Conservation (phyloP, 2,329 filamentous ascomycete species). For the Fusarium longipes region DNA sequence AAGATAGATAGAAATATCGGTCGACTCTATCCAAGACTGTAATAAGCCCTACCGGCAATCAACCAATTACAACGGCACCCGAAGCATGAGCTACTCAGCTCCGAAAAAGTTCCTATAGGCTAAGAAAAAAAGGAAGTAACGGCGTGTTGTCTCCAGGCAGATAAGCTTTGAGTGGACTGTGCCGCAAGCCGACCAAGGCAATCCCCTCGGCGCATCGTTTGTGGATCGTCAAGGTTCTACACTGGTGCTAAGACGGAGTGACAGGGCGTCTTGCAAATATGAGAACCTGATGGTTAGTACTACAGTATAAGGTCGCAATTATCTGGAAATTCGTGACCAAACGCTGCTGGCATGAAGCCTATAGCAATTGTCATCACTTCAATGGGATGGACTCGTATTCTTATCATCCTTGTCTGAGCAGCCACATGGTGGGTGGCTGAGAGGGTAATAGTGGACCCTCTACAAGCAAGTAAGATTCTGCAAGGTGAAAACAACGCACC, state of each 20-base stretch:
- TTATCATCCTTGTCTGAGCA: not conserved
- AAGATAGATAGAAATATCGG: too few species aligned
- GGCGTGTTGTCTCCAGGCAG: not conserved
- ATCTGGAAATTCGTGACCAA: too few species aligned
- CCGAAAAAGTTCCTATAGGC: not conserved
- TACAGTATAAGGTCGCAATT: too few species aligned
- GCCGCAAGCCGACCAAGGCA: too few species aligned
- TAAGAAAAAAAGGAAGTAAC: not conserved
- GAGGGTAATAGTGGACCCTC: not conserved
- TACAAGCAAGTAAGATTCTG: not conserved
- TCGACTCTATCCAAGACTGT: too few species aligned
- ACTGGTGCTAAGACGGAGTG: not conserved
- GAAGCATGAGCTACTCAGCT: not conserved
- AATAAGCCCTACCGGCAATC: too few species aligned
- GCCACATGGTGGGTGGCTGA: not conserved
- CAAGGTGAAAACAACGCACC: not conserved
- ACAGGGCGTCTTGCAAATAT: too few species aligned
- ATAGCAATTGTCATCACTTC: too few species aligned
- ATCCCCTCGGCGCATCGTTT: not conserved
- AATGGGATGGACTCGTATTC: too few species aligned
- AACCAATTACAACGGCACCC: not conserved
- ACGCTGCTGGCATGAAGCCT: too few species aligned
- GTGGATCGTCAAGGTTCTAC: not conserved
- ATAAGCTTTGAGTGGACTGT: not conserved
- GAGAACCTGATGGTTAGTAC: too few species aligned